phyloP scores from a whole-genome alignment of 1,284 basidiomycete genomes.

The Pascua guehoae region DNA sequence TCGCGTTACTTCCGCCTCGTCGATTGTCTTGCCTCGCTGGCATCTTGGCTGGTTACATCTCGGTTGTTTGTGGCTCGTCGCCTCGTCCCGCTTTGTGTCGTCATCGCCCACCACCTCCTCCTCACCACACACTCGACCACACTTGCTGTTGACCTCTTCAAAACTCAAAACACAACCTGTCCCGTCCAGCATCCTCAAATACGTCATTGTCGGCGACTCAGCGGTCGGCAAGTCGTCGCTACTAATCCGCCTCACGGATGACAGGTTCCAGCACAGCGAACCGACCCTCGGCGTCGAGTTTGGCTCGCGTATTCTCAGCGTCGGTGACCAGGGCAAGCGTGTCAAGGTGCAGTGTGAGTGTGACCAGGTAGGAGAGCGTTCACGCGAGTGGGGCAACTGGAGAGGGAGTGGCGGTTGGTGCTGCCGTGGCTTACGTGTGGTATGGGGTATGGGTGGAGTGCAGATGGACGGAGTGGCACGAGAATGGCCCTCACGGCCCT shows the following conservation, averaged over 20 bases:
- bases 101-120: background rate
- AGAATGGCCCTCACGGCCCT: too few species aligned
- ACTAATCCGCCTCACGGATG: constrained; percentile 40
- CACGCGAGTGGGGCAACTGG: background rate
- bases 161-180: background rate
- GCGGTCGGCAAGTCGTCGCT: constrained; percentile 43
- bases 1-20: background rate
- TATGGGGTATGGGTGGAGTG: too few species aligned
- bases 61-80: background rate
- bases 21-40: background rate
- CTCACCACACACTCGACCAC: background rate
- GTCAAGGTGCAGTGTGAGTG: constrained; percentile 47
- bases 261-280: constrained; percentile 36
- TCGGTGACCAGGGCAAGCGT: constrained; percentile 35
- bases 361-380: too few species aligned
- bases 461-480: too few species aligned
- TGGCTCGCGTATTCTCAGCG: constrained; percentile 35
- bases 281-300: constrained; percentile 47
- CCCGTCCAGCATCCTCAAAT: constrained; percentile 41
- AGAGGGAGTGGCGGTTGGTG: background rate
- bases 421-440: background rate
- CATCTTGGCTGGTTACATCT: background rate
- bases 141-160: background rate
- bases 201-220: constrained; percentile 44
- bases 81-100: background rate